These are phyloP conservation scores for Aquilaria sinensis DNA, from an alignment of 345 rosid genomes.

Conservation along the genomic window DNA sequence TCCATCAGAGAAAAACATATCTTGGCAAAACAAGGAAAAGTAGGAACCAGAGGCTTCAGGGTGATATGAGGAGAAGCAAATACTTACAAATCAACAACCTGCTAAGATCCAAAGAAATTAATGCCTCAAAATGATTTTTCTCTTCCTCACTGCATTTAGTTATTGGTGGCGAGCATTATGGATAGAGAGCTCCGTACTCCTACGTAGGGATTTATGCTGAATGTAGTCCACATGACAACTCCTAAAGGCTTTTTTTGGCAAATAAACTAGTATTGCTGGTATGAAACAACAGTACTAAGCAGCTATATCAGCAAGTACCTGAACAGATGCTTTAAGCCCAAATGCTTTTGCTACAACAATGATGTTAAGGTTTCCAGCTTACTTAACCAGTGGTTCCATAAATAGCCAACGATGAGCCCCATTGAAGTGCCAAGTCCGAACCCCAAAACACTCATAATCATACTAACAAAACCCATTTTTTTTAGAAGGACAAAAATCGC, in stretches of 20 bases:
- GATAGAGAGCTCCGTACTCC: no score
- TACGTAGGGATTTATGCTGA: no score
- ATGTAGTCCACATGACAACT: no score
- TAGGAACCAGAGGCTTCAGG: constrained; percentile 80
- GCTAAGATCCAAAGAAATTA: constrained; percentile 16
- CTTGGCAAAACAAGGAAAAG: constrained; percentile 94
- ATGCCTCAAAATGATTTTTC: neutral
- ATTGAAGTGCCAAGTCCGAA: constrained; percentile 77
- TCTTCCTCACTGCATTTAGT: neutral
- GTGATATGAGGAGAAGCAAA: constrained; percentile 89
- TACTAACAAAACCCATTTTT: constrained; percentile 60
- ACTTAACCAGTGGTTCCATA: constrained; percentile 79
- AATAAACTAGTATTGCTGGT: no score
- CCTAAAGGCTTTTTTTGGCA: no score
- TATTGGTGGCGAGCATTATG: no score
- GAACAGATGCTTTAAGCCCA: constrained; percentile 82
- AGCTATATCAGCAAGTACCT: constrained; percentile 32
- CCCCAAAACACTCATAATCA: constrained; percentile 55
- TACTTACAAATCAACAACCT: constrained; percentile 94
- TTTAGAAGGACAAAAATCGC: neutral
- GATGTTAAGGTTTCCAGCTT: constrained; percentile 94
- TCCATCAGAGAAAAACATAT: constrained; percentile 89
- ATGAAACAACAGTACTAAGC: neutral
- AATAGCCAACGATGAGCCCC: constrained; percentile 69
- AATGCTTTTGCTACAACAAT: constrained; percentile 71